phyloP scores from a whole-genome alignment of 768 basidiomycete species.

The Serendipita sp. region DNA sequence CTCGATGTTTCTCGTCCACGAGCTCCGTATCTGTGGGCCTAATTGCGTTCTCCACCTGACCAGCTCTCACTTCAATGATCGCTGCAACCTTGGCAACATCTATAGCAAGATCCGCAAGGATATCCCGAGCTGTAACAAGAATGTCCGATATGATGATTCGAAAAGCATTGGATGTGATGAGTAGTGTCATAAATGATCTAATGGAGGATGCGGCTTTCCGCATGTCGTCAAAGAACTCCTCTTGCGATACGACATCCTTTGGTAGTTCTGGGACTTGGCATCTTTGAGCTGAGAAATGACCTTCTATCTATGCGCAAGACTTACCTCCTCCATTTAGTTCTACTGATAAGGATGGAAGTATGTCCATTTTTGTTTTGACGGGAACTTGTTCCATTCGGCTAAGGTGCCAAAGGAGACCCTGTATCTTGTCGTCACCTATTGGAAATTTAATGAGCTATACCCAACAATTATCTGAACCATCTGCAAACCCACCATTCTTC shows the following conservation, averaged over 20 bases:
- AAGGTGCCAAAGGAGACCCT: slow-evolving; percentile 14
- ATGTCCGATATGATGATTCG: slow-evolving; percentile 15
- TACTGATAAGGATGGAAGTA: slow-evolving; percentile 7
- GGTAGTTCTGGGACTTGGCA: slow-evolving; percentile 5
- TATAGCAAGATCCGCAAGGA: slow-evolving; percentile 13
- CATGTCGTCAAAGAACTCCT: slow-evolving; percentile 10
- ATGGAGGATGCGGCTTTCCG: slow-evolving; percentile 10
- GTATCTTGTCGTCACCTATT: slow-evolving; percentile 15
- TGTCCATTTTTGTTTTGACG: slow-evolving; percentile 1
- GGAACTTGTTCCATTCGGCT: slow-evolving; percentile 9
- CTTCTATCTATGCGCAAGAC: not conserved
- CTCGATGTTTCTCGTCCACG: not conserved
- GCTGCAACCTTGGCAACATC: slow-evolving; percentile 11
- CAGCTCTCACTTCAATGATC: slow-evolving; percentile 11
- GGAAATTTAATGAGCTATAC: not conserved
- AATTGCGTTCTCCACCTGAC: slow-evolving; percentile 11
- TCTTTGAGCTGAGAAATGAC: not conserved
- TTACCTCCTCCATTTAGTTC: not conserved
- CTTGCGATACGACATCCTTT: slow-evolving; percentile 9
- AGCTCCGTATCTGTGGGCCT: slow-evolving; percentile 3
- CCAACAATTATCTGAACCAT: not conserved
- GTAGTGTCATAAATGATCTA: slow-evolving; percentile 8
- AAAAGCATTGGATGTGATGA: slow-evolving; percentile 15
- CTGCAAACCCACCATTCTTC: slow-evolving; percentile 16
- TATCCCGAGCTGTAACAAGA: slow-evolving; percentile 12